Base-by-base conservation (phyloP, 2,329 filamentous ascomycete genomes). In the Neoscytalidium dimidiatum region DNA sequence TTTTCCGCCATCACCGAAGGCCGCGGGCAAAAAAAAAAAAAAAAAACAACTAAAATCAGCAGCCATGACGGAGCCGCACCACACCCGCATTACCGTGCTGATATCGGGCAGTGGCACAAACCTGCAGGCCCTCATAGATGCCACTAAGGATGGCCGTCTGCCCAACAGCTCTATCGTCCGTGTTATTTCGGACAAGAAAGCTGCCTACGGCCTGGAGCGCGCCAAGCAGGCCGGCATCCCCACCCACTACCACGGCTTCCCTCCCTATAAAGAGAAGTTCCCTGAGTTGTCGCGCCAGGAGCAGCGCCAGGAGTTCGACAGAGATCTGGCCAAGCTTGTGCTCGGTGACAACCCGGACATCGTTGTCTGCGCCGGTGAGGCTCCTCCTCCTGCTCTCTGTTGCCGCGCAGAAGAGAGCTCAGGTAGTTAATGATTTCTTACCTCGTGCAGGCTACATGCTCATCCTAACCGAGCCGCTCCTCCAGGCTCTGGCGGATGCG, bases 161-260 rank as follows among this genome's bases (percentile, higher is more conserved):
- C 81, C 84, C 44, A 78, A 82, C 68, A 79, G 82, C 5, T 80
- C 82, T 68, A 85, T 90, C 71, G 79, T 86, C 26, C 85, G 87
- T 66, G 88, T 91, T 5, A 86, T 91, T 66, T 85, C 87, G 65
- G 78, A 78, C 58, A 66, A 75, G 71, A 87, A 87, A 74, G 81
- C 84, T 66, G 89, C 87, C 29, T 88, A 85, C 70, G 89, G 89
- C 46, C 83, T 91, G 66, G 81, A 84, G 66, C 85, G 88, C 65
- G 89, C 89, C 8, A 71, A 79, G 60, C 78, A 81, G 49, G 87
- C 86, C 62, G 72, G 76, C 43, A 94, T 96, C 65, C 88, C 91
- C 0, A 91, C 87, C 64, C 85, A 86, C 63, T 94, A 94, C 81
- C 92, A 94, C 83, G 94, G 94, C 77, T 85, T 95, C 44, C 83